Percentiles rank a stretch among this genome's conserved stretches.
These are phyloP conservation scores for Suhomyces bribrorum DNA, from an alignment of 1,139 yeast genomes.

Conservation along the genomic window DNA sequence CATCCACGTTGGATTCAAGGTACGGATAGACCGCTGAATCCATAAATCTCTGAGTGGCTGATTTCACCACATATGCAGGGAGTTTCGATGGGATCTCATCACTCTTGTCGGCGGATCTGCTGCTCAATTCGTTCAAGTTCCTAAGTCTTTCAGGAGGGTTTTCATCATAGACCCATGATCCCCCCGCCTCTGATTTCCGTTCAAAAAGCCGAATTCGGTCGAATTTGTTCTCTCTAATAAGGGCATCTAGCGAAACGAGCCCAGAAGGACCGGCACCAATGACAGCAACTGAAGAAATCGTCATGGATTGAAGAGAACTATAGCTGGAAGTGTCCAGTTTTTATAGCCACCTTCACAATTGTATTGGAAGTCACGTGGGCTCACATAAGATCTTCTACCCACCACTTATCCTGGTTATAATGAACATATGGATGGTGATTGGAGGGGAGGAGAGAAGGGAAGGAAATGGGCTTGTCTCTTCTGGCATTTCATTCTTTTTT, in stretches of 20 bases:
- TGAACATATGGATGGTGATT: no score
- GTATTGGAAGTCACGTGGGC: no score
- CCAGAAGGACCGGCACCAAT: constrained; percentile 74
- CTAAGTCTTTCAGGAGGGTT: constrained; percentile 23
- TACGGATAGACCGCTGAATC: constrained; percentile 22
- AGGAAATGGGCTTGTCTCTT: no score
- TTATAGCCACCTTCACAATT: no score
- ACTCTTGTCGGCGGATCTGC: constrained; percentile 9
- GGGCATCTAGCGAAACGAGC: constrained; percentile 51
- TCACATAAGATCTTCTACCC: no score
- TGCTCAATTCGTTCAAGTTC: constrained; percentile 16
- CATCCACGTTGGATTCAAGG: constrained; percentile 19
- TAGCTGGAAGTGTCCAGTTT: neutral
- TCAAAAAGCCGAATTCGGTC: constrained; percentile 40
- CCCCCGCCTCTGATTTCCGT: constrained; percentile 43
- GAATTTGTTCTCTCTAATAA: constrained; percentile 37
- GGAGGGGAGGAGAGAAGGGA: no score
- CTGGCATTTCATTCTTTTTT: no score
- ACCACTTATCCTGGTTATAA: no score
- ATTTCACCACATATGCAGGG: constrained; percentile 16
- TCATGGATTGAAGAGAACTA: constrained; percentile 1
- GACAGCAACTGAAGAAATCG: constrained; percentile 40
- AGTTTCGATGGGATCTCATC: constrained; percentile 15
- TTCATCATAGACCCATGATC: constrained; percentile 40
- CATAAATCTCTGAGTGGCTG: constrained; percentile 21